Percentiles rank a stretch among this genome's conserved stretches.
Evolutionary conservation across 1,284 basidiomycete species (phyloP).

Genomic region (Ceraceosorus guamensis): DNA sequence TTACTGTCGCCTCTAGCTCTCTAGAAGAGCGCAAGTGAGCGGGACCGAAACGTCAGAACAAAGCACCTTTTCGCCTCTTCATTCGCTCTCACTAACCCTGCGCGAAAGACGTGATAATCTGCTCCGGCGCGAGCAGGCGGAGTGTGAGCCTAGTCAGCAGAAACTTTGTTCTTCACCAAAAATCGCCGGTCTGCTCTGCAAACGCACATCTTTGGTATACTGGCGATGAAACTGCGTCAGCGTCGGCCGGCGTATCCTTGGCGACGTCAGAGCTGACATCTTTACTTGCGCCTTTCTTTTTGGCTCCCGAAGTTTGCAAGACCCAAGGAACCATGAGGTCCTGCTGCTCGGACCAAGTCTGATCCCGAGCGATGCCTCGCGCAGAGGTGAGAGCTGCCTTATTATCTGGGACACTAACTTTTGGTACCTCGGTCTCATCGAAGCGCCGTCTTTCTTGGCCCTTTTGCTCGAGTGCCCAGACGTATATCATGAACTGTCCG

Average conservation of each 20-base stretch:
- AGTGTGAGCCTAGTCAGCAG: neutral
- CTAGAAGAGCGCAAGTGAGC: neutral
- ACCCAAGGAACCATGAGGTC: conserved; percentile 48
- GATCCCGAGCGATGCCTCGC: neutral
- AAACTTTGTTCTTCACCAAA: neutral
- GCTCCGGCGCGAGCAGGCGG: neutral
- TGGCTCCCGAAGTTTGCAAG: conserved; percentile 9
- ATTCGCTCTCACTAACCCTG: neutral
- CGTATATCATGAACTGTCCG: conserved; percentile 81
- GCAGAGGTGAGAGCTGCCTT: neutral
- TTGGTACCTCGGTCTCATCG: conserved; percentile 14
- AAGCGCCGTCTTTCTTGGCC: conserved; percentile 37
- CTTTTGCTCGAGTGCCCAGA: conserved; percentile 98
- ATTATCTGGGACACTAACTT: conserved; percentile 1
- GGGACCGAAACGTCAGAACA: neutral
- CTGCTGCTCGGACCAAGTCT: conserved; percentile 18
- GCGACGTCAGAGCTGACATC: conserved; percentile 2
- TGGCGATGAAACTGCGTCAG: neutral
- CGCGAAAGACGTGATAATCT: conserved; percentile 45
- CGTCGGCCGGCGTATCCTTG: too few relatives aligned
- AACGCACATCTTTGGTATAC: conserved; percentile 39
- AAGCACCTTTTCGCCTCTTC: neutral
- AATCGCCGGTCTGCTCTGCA: neutral
- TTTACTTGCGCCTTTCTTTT: neutral
- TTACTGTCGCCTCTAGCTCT: conserved; percentile 41